A percentile compares a stretch with the other conserved stretches of the same genome.
Conservation (phyloP, 2,329 filamentous ascomycete species). For the Fusarium sp. region DNA sequence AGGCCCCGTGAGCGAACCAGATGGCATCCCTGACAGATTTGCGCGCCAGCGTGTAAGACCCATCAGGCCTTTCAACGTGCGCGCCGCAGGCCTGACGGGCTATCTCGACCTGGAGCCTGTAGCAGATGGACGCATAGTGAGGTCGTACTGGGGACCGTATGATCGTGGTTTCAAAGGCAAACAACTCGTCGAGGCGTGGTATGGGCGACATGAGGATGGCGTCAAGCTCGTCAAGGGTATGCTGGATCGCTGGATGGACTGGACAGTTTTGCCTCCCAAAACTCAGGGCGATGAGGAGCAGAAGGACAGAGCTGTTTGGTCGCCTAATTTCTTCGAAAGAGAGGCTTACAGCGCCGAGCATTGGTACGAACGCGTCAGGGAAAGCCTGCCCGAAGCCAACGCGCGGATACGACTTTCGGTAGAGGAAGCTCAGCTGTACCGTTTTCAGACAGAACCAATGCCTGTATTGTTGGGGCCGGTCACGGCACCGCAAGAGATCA, state of each 20-base stretch:
- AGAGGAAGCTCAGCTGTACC: conserved; percentile 51
- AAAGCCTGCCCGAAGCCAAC: conserved; percentile 26
- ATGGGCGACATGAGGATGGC: conserved; percentile 56
- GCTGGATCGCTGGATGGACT: conserved; percentile 58
- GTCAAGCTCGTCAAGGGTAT: conserved; percentile 56
- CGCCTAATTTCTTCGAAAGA: conserved; percentile 52
- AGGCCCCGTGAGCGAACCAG: conserved; percentile 42
- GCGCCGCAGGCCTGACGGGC: conserved; percentile 39
- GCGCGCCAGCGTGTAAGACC: conserved; percentile 47
- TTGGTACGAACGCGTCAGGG: conserved; percentile 48
- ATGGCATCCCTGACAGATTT: conserved; percentile 51
- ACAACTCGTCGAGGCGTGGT: conserved; percentile 57
- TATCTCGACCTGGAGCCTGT: conserved; percentile 54
- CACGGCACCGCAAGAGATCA: conserved; percentile 50
- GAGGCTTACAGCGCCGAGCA: conserved; percentile 53
- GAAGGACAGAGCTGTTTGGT: conserved; percentile 57
- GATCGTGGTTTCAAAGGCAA: conserved; percentile 53
- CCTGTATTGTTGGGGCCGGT: conserved; percentile 54
- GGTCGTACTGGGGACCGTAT: conserved; percentile 55
- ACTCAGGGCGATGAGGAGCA: conserved; percentile 47
- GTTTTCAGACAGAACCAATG: conserved; percentile 47
- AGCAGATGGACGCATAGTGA: conserved; percentile 52
- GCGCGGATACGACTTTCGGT: conserved; percentile 39
- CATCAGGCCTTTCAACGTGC: conserved; percentile 43
- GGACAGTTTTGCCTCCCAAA: conserved; percentile 58